Conservation (phyloP, 805 yeast genomes). For the Pichia exigua region DNA sequence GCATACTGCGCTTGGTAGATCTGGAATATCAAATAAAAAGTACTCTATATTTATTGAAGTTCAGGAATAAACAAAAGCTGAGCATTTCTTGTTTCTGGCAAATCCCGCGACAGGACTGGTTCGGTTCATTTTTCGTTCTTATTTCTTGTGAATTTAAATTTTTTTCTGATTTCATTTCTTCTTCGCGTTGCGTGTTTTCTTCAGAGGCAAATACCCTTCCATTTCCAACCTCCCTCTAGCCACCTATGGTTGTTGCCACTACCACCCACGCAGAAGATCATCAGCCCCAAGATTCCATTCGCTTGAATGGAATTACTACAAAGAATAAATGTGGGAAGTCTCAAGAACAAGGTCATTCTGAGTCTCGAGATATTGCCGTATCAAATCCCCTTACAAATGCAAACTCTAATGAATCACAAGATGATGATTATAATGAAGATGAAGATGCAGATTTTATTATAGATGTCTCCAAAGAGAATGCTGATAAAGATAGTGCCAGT, state of each 20-base stretch:
- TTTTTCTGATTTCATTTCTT: background rate
- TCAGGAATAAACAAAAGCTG: background rate
- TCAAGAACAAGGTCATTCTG: background rate
- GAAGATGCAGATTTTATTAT: slow-evolving; percentile 54
- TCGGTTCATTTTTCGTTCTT: background rate
- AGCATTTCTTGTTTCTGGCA: background rate
- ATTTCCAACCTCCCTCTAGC: background rate
- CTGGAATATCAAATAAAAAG: too few species aligned
- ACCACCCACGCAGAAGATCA: background rate
- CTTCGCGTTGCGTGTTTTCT: background rate
- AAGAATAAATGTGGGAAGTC: background rate
- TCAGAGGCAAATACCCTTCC: background rate
- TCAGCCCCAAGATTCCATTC: background rate
- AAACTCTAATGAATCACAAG: slow-evolving; percentile 6
- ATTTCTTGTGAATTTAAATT: background rate
- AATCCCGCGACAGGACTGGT: background rate
- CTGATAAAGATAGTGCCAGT: background rate
- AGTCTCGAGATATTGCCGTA: background rate
- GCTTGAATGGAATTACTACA: background rate
- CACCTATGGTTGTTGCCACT: background rate
- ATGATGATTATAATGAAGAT: slow-evolving; percentile 44
- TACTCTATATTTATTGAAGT: too few species aligned
- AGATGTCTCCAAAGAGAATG: background rate
- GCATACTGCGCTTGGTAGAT: slow-evolving; percentile 18
- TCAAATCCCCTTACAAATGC: background rate